Evolutionary conservation across 805 yeast species (phyloP).

Genomic region (fission yeast (Schizosaccharomyces pombe)): DNA sequence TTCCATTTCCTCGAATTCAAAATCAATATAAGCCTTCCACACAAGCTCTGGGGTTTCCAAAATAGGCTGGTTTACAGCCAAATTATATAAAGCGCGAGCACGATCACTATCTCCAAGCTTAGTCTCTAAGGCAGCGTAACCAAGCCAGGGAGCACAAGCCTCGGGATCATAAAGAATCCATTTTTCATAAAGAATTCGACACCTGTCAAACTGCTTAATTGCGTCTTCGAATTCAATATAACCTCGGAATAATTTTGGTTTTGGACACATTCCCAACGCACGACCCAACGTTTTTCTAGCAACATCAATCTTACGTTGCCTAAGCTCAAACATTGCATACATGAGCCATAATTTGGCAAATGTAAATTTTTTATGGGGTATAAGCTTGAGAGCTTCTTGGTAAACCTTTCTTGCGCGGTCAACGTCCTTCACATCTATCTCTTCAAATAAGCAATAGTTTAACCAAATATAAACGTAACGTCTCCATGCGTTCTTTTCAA

Average conservation of each 20-base stretch:
- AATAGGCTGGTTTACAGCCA: conserved; percentile 21
- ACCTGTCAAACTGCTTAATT: conserved; percentile 61
- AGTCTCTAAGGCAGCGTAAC: conserved; percentile 46
- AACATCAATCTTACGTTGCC: conserved; percentile 25
- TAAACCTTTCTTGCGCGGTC: conserved; percentile 29
- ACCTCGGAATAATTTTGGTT: conserved; percentile 29
- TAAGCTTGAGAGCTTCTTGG: conserved; percentile 22
- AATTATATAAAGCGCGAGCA: conserved; percentile 34
- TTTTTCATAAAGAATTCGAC: conserved; percentile 46
- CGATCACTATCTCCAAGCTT: conserved; percentile 46
- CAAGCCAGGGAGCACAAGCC: conserved; percentile 28
- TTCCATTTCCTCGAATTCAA: conserved; percentile 35
- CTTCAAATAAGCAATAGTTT: conserved; percentile 38
- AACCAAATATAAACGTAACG: conserved; percentile 52
- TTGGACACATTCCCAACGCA: conserved; percentile 46
- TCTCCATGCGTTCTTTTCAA: conserved; percentile 31
- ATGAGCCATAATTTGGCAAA: conserved; percentile 55
- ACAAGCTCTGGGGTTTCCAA: conserved; percentile 14
- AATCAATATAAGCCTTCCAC: conserved; percentile 27
- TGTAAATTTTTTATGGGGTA: conserved; percentile 39
- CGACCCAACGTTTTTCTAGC: conserved; percentile 54
- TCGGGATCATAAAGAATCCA: conserved; percentile 29
- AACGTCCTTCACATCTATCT: conserved; percentile 22
- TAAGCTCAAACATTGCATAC: conserved; percentile 47
- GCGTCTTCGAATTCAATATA: conserved; percentile 47